These are phyloP conservation scores for Vachellia pachyceras DNA, from an alignment of 306 rosid species.

Conservation along the genomic window DNA sequence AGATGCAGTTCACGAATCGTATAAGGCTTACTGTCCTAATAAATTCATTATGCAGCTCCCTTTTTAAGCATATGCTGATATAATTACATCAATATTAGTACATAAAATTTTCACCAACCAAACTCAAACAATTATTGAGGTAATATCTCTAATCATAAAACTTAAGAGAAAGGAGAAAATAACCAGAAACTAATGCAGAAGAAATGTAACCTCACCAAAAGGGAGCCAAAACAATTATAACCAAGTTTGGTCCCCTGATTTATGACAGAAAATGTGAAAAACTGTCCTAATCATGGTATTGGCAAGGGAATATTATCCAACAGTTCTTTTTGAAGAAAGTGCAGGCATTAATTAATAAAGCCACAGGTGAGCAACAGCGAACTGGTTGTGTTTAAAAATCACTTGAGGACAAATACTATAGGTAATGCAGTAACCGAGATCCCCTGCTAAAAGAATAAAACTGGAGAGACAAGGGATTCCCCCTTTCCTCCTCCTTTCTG, in stretches of 20 bases:
- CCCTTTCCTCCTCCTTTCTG: background rate
- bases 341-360: background rate
- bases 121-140: background rate
- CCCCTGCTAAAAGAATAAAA: background rate
- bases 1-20: background rate
- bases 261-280: background rate
- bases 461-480: background rate
- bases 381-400: background rate
- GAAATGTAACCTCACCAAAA: background rate
- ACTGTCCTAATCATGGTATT: background rate
- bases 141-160: background rate
- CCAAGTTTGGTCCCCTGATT: background rate
- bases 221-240: background rate
- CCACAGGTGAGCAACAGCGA: background rate
- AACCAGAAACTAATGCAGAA: background rate
- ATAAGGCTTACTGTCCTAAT: background rate
- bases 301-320: background rate
- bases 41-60: conserved; percentile 12
- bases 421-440: background rate
- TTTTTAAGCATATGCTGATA: background rate
- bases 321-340: background rate
- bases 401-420: background rate
- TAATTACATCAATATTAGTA: background rate
- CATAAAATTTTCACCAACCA: background rate
- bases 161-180: background rate